Evolutionary conservation across 345 rosid genomes (phyloP), one percentile per base, ranked within the genome.

Genomic region (Melastoma malabathricum): DNA sequence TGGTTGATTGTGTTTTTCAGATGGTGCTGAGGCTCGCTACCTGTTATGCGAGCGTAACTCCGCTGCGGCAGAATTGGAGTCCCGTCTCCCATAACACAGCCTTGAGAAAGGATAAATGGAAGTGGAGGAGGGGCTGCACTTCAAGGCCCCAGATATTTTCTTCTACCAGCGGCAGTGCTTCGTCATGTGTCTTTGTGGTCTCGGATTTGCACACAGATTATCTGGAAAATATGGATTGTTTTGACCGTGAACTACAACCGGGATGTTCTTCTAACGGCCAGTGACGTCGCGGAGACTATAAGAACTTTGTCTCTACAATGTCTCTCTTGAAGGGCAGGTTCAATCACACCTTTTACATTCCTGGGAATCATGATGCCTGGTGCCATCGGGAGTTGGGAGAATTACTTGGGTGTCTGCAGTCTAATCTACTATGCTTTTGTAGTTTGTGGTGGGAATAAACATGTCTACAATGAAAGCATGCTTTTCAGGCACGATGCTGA

Each of bases 301-400:
- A 57, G 44, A 68, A 76, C 19, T 78, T 82, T n/a, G 49, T 59
- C 57, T 52, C 55, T 18, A 78, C 84, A 0, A 74, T 82, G 84
- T 70, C 77, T 38, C 73, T 75, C 48, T 55, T 82, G 75, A 78
- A 72, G 67, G 82, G 76, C 48, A 66, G 68, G 52, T 78, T 78
- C 48, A 51, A 57, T 20, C 71, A 72, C 50, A 77, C 78, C 46
- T 72, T 82, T 29, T 82, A 44, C 53, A 74, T 76, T 12, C 89
- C 89, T 13, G 82, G 82, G 46, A 82, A 82, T 56, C 84, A 82
- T 57, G 81, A 82, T 56, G 75, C 76, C 43, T 82, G 84, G 84
- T 76, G 84, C 60, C 82, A 79, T 16, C 18, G 60, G 18, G 64
- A 64, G 58, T 57, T 41, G n/a, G n/a, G 70, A 69, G 48, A 31